Base-by-base conservation (phyloP, 768 basidiomycete genomes). In the Kwoniella heveanensis region DNA sequence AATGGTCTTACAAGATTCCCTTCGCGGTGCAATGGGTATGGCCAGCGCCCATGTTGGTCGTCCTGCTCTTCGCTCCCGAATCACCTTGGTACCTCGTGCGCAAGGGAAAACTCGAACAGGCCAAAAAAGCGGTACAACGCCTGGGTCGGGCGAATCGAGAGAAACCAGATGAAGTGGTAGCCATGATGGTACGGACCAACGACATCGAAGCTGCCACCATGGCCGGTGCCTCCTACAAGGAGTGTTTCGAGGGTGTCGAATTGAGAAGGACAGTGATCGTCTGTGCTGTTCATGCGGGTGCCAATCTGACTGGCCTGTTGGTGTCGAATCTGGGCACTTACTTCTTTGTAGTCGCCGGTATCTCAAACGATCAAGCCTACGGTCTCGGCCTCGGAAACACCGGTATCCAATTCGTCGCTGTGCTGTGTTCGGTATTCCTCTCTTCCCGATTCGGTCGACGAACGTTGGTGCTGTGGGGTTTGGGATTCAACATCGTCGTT, bases 141-240 rank as follows among this genome's bases (percentile, higher is more conserved):
- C 64, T 66, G 6, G 12, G 24, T 77, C 68, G 54, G 69, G n/a
- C 71, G 75, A 62, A 77, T 77, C 19, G 74, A 71, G 54, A 71
- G 69, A 53, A 76, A 13, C n/a, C 8, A 36, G 30, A 27, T 21
- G 29, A 25, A 8, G 15, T 1, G 12, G 25, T 24, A 6, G 7
- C 52, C 29, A 10, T 7, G 6, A 26, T 30, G 52, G 15, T 56
- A 6, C 56, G 56, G 8, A 57, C 56, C 39, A 57, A 57, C 19
- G 27, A 46, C 10, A 26, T 15, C 44, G 56, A 57, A 26, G 9
- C 10, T 4, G 37, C 7, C 5, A 22, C 6, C 19, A 5, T 6
- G 7, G 15, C 5, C 3, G 44, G 44, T 15, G 24, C 52, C 13
- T 25, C 22, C 22, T 53, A 53, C 24, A 6, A 25, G 13, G 32